A percentile compares a stretch with the other conserved stretches of the same genome.
Evolutionary conservation across 129 eudicot species (phyloP).

Genomic region (Flaveria linearis): DNA sequence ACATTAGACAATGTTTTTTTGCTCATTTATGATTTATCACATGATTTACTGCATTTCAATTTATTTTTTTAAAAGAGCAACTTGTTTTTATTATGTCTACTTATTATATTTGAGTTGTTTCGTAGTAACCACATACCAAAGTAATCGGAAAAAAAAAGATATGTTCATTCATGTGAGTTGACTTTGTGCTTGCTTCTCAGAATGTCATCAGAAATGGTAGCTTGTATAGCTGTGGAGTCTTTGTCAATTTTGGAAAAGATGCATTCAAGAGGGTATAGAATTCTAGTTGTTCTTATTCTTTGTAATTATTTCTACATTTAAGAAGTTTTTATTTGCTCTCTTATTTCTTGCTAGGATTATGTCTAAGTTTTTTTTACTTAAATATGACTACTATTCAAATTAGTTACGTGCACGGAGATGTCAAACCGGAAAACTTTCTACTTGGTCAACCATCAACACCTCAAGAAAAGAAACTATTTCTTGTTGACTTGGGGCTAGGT

Average conservation of each 20-base stretch:
- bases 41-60: conserved; percentile 9
- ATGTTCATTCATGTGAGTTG: conserved; percentile 19
- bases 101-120: conserved; percentile 5
- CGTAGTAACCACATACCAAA: neutral
- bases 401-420: conserved; percentile 88
- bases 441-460: conserved; percentile 86
- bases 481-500: conserved; percentile 88
- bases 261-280: conserved; percentile 56
- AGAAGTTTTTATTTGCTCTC: neutral
- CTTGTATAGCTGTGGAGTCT: conserved; percentile 39
- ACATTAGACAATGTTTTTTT: neutral
- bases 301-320: neutral
- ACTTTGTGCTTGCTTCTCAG: conserved; percentile 13
- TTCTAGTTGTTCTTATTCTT: neutral
- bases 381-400: neutral
- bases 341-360: neutral
- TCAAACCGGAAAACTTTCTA: conserved; percentile 81
- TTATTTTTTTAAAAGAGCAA: neutral
- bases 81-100: neutral
- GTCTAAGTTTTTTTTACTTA: conserved; percentile 1
- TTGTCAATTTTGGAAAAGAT: conserved; percentile 36
- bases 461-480: conserved; percentile 82
- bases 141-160: conserved; percentile 1
- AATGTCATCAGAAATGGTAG: conserved; percentile 37
- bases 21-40: conserved; percentile 1